These are phyloP conservation scores for Boletus vinaceobasis DNA, from an alignment of 768 basidiomycete genomes.

Conservation along the genomic window DNA sequence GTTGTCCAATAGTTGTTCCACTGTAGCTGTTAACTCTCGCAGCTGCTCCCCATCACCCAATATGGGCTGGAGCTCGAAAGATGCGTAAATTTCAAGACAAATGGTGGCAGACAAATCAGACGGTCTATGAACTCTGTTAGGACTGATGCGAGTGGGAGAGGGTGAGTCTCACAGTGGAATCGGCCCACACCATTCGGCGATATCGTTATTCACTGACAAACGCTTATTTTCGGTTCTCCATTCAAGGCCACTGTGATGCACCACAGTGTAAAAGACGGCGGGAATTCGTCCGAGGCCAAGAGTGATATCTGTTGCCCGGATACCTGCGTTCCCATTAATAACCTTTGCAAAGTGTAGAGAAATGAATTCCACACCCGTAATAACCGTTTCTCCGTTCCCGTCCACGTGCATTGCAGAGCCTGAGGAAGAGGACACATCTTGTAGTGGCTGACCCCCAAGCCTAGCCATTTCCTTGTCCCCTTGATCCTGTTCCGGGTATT, in stretches of 20 bases:
- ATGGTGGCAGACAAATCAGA: too few relatives aligned
- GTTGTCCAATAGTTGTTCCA: not conserved
- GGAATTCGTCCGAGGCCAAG: too few relatives aligned
- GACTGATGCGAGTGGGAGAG: too few relatives aligned
- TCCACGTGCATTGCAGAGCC: not conserved
- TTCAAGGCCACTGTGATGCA: too few relatives aligned
- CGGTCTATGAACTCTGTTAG: not conserved
- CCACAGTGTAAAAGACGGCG: too few relatives aligned
- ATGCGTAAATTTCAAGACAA: too few relatives aligned
- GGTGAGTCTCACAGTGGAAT: conserved; percentile 1
- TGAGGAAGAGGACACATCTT: not conserved
- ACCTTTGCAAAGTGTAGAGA: not conserved
- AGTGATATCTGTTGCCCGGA: not conserved
- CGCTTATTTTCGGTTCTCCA: too few relatives aligned
- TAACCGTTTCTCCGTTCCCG: not conserved
- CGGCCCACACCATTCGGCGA: not conserved
- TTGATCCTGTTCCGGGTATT: not conserved
- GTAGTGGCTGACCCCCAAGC: not conserved
- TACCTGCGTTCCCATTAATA: not conserved
- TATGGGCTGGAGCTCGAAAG: not conserved
- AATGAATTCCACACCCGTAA: not conserved
- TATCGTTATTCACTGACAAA: not conserved
- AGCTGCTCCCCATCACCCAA: not conserved
- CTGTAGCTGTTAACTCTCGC: not conserved
- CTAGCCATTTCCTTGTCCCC: not conserved